phyloP scores from a whole-genome alignment of 1,284 basidiomycete species.

The Calocybe gambosa region DNA sequence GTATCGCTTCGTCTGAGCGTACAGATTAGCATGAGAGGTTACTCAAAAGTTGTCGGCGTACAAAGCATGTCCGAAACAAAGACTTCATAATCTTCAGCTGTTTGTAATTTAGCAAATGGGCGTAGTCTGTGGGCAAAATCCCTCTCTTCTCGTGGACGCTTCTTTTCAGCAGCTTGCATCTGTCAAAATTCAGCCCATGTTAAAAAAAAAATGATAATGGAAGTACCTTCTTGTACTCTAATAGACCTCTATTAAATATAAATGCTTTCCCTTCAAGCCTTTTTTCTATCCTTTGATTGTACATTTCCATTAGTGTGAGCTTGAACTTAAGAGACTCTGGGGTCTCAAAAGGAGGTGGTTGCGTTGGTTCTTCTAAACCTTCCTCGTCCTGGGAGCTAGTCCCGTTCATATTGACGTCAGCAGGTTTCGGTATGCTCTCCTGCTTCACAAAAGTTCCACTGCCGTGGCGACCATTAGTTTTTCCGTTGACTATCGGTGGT shows the following conservation, averaged over 20 bases:
- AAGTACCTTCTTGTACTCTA: conserved; percentile 90
- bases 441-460: conserved; percentile 40
- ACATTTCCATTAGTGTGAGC: conserved; percentile 87
- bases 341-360: conserved; percentile 78
- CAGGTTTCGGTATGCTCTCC: conserved; percentile 35
- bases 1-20: conserved; percentile 69
- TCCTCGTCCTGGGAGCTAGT: conserved; percentile 36
- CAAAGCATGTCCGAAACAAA: conserved; percentile 88
- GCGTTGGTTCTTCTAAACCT: conserved; percentile 54
- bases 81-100: conserved; percentile 86
- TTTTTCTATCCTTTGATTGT: conserved; percentile 88
- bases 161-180: conserved; percentile 90
- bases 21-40: conserved; percentile 2
- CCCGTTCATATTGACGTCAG: conserved; percentile 41
- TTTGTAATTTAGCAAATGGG: conserved; percentile 90
- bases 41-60: conserved; percentile 31
- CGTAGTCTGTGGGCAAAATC: conserved; percentile 88
- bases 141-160: conserved; percentile 85
- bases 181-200: conserved; percentile 26
- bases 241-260: conserved; percentile 87
- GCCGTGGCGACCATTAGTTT: conserved; percentile 35
- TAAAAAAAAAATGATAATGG: neutral
- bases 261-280: conserved; percentile 84
- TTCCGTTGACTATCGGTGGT: conserved; percentile 38
- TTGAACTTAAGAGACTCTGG: conserved; percentile 89